phyloP scores from a whole-genome alignment of 371 early-diverging fungal genomes.

The Lichtheimia ramosa region DNA sequence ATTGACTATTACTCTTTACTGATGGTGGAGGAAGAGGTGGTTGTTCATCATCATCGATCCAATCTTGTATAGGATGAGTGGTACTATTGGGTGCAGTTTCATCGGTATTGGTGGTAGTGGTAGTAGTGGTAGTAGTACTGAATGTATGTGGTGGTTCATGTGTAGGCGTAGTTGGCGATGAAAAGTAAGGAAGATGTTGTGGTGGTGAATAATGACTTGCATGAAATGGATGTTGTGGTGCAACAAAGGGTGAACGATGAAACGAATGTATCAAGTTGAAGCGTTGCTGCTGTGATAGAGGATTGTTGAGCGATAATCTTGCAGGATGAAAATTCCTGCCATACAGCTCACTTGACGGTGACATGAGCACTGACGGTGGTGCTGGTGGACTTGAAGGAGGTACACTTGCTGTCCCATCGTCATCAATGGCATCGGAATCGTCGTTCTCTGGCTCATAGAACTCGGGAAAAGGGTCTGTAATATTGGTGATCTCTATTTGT shows the following conservation, averaged over 20 bases:
- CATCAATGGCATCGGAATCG: slow-evolving; percentile 25
- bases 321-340: slow-evolving; percentile 3
- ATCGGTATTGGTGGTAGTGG: background rate
- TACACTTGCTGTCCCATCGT: background rate
- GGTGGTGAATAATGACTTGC: slow-evolving; percentile 19
- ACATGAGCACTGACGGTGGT: background rate
- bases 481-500: slow-evolving; percentile 74
- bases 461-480: slow-evolving; percentile 88
- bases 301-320: slow-evolving; percentile 13
- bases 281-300: slow-evolving; percentile 33
- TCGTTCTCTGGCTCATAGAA: slow-evolving; percentile 68
- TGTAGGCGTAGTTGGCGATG: slow-evolving; percentile 16
- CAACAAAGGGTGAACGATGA: slow-evolving; percentile 52
- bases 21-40: slow-evolving; percentile 6
- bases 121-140: slow-evolving; percentile 9
- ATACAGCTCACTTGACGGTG: slow-evolving; percentile 13
- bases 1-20: slow-evolving; percentile 9
- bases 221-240: slow-evolving; percentile 50
- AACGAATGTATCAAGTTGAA: slow-evolving; percentile 45
- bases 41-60: slow-evolving; percentile 49
- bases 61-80: slow-evolving; percentile 23
- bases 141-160: slow-evolving; percentile 16
- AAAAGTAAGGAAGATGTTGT: slow-evolving; percentile 3
- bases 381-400: slow-evolving; percentile 4
- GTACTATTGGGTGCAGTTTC: background rate